Evolutionary conservation across 2,329 filamentous ascomycete genomes (phyloP).

Genomic region (Aspergillus persii): DNA sequence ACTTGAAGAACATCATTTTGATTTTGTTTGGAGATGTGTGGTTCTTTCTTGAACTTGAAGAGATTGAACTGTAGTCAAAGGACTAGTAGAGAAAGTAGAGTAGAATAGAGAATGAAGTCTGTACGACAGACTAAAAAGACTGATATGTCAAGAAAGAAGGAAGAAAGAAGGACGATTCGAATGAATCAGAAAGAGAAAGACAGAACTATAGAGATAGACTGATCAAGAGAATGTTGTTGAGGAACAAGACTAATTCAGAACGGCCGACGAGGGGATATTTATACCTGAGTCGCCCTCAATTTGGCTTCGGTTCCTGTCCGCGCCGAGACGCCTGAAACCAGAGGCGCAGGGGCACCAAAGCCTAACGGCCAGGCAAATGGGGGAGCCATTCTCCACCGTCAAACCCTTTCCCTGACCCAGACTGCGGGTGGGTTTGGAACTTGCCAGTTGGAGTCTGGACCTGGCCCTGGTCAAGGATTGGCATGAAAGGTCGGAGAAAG

Average conservation of each 20-base stretch:
- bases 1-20: background rate
- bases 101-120: background rate
- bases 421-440: background rate
- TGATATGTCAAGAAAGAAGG: conserved; percentile 5
- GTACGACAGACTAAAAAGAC: conserved; percentile 3
- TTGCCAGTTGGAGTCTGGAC: background rate
- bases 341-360: background rate
- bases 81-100: background rate
- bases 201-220: conserved; percentile 7
- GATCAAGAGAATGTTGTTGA: conserved; percentile 22
- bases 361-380: background rate
- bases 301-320: background rate
- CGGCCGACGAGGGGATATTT: background rate
- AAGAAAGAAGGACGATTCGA: conserved; percentile 16
- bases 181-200: conserved; percentile 23
- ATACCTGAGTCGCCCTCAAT: background rate
- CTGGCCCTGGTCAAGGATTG: too few relatives aligned
- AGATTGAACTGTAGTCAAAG: background rate
- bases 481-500: background rate
- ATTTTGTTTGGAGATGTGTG: background rate
- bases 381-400: background rate
- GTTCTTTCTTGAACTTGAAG: too few relatives aligned
- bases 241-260: conserved; percentile 4
- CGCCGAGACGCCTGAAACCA: background rate
- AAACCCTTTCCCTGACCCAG: background rate